phyloP scores from a whole-genome alignment of 2,329 filamentous ascomycete species.

The Alternaria arbusti region DNA sequence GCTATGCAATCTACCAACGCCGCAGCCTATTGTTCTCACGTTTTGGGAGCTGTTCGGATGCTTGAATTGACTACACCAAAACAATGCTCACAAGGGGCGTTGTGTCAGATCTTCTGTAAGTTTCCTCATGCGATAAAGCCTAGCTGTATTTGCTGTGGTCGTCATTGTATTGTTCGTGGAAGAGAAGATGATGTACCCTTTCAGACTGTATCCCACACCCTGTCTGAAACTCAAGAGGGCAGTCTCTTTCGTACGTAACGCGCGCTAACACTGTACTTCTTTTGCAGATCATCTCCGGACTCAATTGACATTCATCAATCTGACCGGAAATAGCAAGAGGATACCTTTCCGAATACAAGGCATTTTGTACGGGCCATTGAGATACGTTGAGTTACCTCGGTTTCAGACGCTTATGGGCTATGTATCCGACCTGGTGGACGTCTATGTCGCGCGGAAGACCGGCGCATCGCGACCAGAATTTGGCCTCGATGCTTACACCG shows the following conservation, averaged over 20 bases:
- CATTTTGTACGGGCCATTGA: constrained; percentile 28
- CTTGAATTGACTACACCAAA: constrained; percentile 34
- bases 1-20: constrained; percentile 39
- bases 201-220: background rate
- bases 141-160: background rate
- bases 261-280: background rate
- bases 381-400: constrained; percentile 28
- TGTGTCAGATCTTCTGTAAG: constrained; percentile 39
- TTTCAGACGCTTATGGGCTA: constrained; percentile 36
- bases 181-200: background rate
- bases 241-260: background rate
- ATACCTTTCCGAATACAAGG: constrained; percentile 12
- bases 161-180: background rate
- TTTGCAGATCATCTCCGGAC: constrained; percentile 31
- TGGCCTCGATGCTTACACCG: background rate
- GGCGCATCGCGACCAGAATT: background rate
- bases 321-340: constrained; percentile 13
- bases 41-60: constrained; percentile 38
- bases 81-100: constrained; percentile 30
- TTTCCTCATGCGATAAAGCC: background rate
- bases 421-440: constrained; percentile 25
- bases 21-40: constrained; percentile 37
- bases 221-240: background rate
- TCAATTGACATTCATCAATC: constrained; percentile 31
- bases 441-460: constrained; percentile 13